Base-by-base conservation (phyloP, 805 yeast genomes). In the Wickerhamomyces bovis region DNA sequence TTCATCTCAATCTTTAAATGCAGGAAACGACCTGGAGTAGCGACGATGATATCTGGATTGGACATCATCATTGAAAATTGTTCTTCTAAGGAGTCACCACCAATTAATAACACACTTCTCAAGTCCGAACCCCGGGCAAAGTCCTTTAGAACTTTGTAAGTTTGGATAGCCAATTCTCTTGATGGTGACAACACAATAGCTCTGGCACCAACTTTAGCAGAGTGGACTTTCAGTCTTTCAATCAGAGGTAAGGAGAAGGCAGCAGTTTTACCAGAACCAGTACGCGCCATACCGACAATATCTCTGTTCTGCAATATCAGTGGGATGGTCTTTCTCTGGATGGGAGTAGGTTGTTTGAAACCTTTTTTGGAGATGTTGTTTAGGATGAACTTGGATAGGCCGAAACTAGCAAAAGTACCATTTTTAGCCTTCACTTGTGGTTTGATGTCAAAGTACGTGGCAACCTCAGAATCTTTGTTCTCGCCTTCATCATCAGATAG, bases 211-310 rank as follows among this genome's bases (percentile, higher is more conserved):
- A 86, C 84, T 61, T 81, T 85, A 26, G 96, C 89, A 39, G 86
- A 79, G 63, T 92, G 97, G 2, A 80, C 66, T 64, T 87, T 88
- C 55, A 92, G 73, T 61, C 78, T 83, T 57, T 94, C 97, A 53
- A 94, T 75, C 71, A 94, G 74, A 3, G 99, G 99, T 45, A 94
- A 69, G 19, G 88, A 77, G 63, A 94, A 94, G 1, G 99, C 98
- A 9, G 99, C 99, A 0, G 99, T 94, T 63, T 94, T 94, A 74
- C 99, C 99, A 22, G 96, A 87, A 59, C 99, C 99, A 0, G 99
- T 94, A 61, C 99, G 78, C 15, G 99, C 99, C 99, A 94, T 94
- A 62, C 97, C 99, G 15, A 94, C 99, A 38, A 94, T 95, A 68
- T 94, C 99, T 61, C 95, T 76, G 46, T 81, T 85, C 41, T 85